phyloP scores from a whole-genome alignment of 495 filamentous ascomycete species.

The Emericellopsis terricola region DNA sequence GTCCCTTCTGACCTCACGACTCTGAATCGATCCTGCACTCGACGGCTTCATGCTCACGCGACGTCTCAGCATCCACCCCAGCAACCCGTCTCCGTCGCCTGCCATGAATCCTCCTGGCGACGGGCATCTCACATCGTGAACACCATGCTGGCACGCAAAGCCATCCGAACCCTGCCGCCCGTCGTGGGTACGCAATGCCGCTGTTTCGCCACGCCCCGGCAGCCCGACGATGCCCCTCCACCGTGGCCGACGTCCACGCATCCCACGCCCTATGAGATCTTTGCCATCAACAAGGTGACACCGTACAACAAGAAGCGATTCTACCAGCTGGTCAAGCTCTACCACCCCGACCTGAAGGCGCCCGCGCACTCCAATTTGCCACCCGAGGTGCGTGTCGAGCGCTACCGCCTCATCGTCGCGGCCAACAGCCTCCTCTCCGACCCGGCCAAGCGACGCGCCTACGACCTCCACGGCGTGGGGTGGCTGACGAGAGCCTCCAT shows the following conservation, averaged over 20 bases:
- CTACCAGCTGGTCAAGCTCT: conserved; percentile 84
- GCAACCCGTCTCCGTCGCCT: not conserved
- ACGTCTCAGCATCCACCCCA: not conserved
- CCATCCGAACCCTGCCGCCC: too few relatives aligned
- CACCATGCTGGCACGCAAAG: too few relatives aligned
- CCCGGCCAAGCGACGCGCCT: conserved; percentile 54
- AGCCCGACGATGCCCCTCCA: conserved; percentile 12
- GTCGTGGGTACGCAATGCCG: too few relatives aligned
- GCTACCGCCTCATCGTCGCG: conserved; percentile 71
- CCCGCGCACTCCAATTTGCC: conserved; percentile 22
- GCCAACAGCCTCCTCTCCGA: conserved; percentile 87
- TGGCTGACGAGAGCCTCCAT: conserved; percentile 37
- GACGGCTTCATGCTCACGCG: not conserved
- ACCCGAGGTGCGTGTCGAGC: conserved; percentile 48
- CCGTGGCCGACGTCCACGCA: conserved; percentile 20
- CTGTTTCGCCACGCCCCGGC: conserved; percentile 6
- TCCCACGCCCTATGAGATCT: conserved; percentile 88
- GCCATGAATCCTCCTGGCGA: not conserved
- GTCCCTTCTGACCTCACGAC: too few relatives aligned
- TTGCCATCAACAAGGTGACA: conserved; percentile 39
- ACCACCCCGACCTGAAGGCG: conserved; percentile 68
- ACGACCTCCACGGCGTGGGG: conserved; percentile 65
- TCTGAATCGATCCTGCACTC: not conserved
- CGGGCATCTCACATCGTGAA: not conserved
- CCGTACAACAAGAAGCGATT: conserved; percentile 70